These are phyloP conservation scores for Candida saitoana DNA, from an alignment of 805 yeast species.

Conservation along the genomic window DNA sequence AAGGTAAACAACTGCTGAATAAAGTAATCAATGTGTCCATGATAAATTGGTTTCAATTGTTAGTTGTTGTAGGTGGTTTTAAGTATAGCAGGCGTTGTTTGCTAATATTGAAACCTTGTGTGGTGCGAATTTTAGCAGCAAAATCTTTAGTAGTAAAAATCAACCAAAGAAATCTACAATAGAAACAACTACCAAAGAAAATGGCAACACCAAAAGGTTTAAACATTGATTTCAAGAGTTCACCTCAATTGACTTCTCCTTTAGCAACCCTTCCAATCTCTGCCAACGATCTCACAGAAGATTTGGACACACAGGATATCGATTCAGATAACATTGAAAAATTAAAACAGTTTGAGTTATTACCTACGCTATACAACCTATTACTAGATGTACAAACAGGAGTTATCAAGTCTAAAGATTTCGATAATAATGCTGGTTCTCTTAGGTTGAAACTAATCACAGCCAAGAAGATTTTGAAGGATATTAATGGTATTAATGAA, in stretches of 20 bases:
- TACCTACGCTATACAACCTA: conserved; percentile 35
- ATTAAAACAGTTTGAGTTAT: conserved; percentile 27
- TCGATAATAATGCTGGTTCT: conserved; percentile 39
- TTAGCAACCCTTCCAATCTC: conserved; percentile 2
- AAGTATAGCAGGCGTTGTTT: not conserved
- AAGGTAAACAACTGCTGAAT: conserved; percentile 38
- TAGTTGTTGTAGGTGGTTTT: not conserved
- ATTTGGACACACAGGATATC: not conserved
- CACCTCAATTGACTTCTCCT: conserved; percentile 2
- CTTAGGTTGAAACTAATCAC: conserved; percentile 32
- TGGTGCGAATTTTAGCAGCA: not conserved
- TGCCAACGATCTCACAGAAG: conserved; percentile 2
- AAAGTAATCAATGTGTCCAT: conserved; percentile 23
- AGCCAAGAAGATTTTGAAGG: conserved; percentile 27
- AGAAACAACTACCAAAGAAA: no score
- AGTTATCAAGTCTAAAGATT: conserved; percentile 36
- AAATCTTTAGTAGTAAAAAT: no score
- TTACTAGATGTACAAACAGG: conserved; percentile 34
- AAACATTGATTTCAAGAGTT: not conserved
- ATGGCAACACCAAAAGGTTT: not conserved
- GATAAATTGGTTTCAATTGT: not conserved
- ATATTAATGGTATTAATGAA: conserved; percentile 38
- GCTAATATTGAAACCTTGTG: not conserved
- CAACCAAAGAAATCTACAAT: no score
- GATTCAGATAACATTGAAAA: conserved; percentile 17